Evolutionary conservation across 805 yeast species (phyloP), one percentile per base, ranked within the genome.

Genomic region (Priceomyces haplophilus): DNA sequence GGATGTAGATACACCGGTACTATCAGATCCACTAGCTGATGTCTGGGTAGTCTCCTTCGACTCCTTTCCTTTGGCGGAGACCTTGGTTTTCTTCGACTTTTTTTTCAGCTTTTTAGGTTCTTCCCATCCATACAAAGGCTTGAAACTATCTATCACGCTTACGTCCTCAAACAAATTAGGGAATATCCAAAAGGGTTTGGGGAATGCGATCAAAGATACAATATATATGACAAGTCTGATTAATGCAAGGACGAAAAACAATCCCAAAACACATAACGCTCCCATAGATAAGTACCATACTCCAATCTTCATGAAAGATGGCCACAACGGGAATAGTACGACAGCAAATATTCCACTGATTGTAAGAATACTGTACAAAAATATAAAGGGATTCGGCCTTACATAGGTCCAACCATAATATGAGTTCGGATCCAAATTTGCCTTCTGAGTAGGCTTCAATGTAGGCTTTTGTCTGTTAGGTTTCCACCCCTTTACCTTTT

Each of bases 91-190:
- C 42, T 53, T 52, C 48, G 56, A 57, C 35, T 46, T 37, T 47
- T 58, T 58, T 51, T 60, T 57, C 31, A 45, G 41, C 47, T 54
- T 58, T 49, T 67, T 61, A 12, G 70, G 65, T 38, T 60, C 84
- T 50, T 83, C 88, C 86, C 89, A 89, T 3, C 82, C 93, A 58
- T 85, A 93, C n/a, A 83, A 52, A 3, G 99, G 99, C 51, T 75
- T 75, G 71, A 93, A 93, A 71, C 96, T 85, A 45, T 91, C 98
- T 46, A 91, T 58, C 49, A 93, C 85, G 18, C 97, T 96, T 54
- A 95, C 90, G 59, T 93, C 99, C 48, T 83, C 99, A 65, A 90
- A 93, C 58, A 93, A 73, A 60, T 91, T 91, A 43, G 99, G 99
- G 75, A 88, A 91, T 37, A 93, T 61, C 99, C 99, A 93, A 60